phyloP scores from a whole-genome alignment of 2,329 filamentous ascomycete genomes.

The Gyromitra esculenta region DNA sequence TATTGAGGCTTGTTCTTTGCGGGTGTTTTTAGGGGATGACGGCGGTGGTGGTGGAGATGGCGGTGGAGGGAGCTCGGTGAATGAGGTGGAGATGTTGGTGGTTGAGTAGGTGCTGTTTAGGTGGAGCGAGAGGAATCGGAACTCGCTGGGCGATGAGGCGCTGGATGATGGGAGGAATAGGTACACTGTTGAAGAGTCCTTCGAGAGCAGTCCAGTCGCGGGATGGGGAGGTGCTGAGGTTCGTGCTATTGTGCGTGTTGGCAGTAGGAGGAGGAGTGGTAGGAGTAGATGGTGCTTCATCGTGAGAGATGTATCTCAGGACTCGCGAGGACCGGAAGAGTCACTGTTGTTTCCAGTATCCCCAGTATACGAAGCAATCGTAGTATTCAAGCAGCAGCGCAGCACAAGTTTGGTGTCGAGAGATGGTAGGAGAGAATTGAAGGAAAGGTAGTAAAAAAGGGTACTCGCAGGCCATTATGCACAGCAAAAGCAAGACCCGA shows the following conservation, averaged over 20 bases:
- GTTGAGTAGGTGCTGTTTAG: constrained; percentile 36
- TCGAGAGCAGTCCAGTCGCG: constrained; percentile 41
- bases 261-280: not conserved
- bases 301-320: constrained; percentile 18
- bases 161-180: constrained; percentile 36
- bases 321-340: not conserved
- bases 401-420: constrained; percentile 10
- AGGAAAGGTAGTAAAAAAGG: constrained; percentile 13
- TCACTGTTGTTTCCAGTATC: constrained; percentile 3
- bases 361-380: constrained; percentile 1
- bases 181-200: constrained; percentile 43
- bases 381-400: constrained; percentile 2
- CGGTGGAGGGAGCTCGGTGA: constrained; percentile 29
- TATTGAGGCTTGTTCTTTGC: constrained; percentile 1
- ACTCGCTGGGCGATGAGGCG: constrained; percentile 10
- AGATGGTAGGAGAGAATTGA: constrained; percentile 10
- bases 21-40: not conserved
- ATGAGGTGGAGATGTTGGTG: constrained; percentile 36
- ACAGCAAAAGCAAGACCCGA: constrained; percentile 3
- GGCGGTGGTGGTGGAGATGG: constrained; percentile 12
- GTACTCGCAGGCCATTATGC: constrained; percentile 30
- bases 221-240: constrained; percentile 35
- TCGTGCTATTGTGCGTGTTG: constrained; percentile 20
- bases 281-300: constrained; percentile 33
- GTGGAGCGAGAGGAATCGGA: constrained; percentile 42